Base-by-base conservation (phyloP, 257 asterid genomes). In the Misopates orontium region DNA sequence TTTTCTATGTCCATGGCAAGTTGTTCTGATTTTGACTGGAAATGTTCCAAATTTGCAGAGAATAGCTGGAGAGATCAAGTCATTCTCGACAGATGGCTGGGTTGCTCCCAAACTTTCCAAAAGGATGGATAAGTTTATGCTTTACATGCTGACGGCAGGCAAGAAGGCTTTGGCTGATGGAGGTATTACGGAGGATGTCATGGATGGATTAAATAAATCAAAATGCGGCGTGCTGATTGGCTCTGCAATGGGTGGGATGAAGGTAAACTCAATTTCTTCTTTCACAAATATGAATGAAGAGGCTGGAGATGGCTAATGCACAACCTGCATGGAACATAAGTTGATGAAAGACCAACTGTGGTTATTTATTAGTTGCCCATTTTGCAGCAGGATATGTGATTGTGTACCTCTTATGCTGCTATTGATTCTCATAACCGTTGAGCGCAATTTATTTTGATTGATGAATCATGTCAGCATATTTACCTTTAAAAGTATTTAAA, bases 181-280 rank as follows among this genome's bases (percentile, higher is more conserved):
- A 45, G 97, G 98, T 75, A 78, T 92, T 70, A 79, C 95, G 2
- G 95, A 87, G 25, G 88, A 89, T 73, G 62, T 82, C 66, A 82
- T 87, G 96, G 70, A 81, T 68, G 91, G 74, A 74, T 32, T 89
- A 55, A 81, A 92, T 70, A 92, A 92, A 81, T 73, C 89, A 51
- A 84, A 67, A 71, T 92, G 98, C 57, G 97, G 98, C 2, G 98
- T 92, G 64, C 66, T 92, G 68, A 92, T 92, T 57, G 98, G 98
- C 73, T 91, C 98, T 14, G 98, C 92, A 62, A 76, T 91, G 95
- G 98, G 98, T 68, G 98, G 98, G 47, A 91, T 91, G 98, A 81
- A 92, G 95, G 98, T 92, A 75, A 39, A 42, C 5, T 56, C 64
- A 21, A 32, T 9, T 48, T 71, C 20, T 58, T 73, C 56, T 57